These are phyloP conservation scores for Capronia epimyces DNA, from an alignment of 2,329 filamentous ascomycete species.

Conservation along the genomic window DNA sequence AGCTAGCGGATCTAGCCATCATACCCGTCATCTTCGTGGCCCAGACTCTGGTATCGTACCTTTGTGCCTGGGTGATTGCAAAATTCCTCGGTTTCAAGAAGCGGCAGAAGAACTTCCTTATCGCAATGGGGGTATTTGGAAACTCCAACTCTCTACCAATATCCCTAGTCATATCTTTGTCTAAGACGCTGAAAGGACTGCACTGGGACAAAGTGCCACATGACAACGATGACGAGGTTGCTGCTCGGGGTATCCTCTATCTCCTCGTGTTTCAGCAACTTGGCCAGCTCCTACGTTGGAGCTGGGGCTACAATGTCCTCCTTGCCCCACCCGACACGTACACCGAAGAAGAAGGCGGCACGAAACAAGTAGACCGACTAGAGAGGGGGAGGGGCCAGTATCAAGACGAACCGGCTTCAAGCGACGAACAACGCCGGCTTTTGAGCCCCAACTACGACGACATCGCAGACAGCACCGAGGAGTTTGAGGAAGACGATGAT, in stretches of 20 bases:
- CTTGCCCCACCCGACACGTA: conserved; percentile 70
- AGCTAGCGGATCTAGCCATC: conserved; percentile 80
- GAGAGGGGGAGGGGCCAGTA: conserved; percentile 40
- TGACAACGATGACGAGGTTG: conserved; percentile 93
- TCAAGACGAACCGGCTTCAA: conserved; percentile 37
- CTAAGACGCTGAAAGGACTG: conserved; percentile 82
- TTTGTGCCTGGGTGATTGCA: conserved; percentile 65
- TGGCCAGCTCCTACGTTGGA: conserved; percentile 92
- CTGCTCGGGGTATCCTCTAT: conserved; percentile 87
- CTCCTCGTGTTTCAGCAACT: conserved; percentile 96
- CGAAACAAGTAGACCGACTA: conserved; percentile 33
- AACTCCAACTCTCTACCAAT: conserved; percentile 98
- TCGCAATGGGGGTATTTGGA: conserved; percentile 94
- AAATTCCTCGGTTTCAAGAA: conserved; percentile 75
- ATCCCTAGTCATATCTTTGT: conserved; percentile 87
- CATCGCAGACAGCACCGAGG: conserved; percentile 15
- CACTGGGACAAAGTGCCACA: conserved; percentile 89
- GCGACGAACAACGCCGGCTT: conserved; percentile 28
- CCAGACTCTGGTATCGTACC: conserved; percentile 81
- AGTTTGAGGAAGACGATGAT: conserved; percentile 26
- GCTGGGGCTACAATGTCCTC: conserved; percentile 93
- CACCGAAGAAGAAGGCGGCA: conserved; percentile 40
- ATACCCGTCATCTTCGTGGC: conserved; percentile 92
- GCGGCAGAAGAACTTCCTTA: conserved; percentile 86
- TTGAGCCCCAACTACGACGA: conserved; percentile 24